Base-by-base conservation (phyloP, 2,329 filamentous ascomycete genomes). In the Paecilomyces dactylethromorphus region DNA sequence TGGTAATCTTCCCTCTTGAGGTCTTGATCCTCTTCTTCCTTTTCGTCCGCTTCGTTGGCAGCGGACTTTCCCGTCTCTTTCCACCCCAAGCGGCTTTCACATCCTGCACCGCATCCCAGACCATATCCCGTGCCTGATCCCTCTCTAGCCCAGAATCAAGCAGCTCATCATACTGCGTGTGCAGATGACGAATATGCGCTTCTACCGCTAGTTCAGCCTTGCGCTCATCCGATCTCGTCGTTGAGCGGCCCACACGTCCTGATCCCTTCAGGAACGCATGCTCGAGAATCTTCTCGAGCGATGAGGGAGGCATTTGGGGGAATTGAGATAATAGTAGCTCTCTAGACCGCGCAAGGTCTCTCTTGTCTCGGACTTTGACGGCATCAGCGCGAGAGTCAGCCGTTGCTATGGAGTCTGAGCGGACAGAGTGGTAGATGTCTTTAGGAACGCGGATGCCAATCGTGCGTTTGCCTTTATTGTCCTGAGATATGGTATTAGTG, bases 401-500 rank as follows among this genome's bases (percentile, higher is more conserved):
- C 1, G 79, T 81, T 26, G 69, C 67, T 5, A 71, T 68, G 0
- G 78, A 76, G 39, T 70, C 66, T 29, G 66, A 56, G 21, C 74
- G 66, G 13, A 82, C 78, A 8, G 69, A 60, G 6, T 64, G 57
- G 57, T 79, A 64, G 22, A 81, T 72, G 6, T 66, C 64, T 15
- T 62, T 63, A 0, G 78, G 79, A 3, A 79, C 72, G 45, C 78
- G 75, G 21, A 82, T 69, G 13, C 80, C 80, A 15, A 78, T 60
- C 31, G 64, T 64, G 31, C 60, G 65, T 58, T 71, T 73, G 32
- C 66, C 70, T 35, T 64, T 56, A 50, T 65, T 65, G 59, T 72
- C 60, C 71, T 72, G 56, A 12, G n/a, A 15, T 55, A 59, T 53
- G 18, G 21, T 54, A 26, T 18, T 53, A 8, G 31, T n/a, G 7